These are phyloP conservation scores for Trametes coccinea DNA, from an alignment of 768 basidiomycete species.

Conservation along the genomic window DNA sequence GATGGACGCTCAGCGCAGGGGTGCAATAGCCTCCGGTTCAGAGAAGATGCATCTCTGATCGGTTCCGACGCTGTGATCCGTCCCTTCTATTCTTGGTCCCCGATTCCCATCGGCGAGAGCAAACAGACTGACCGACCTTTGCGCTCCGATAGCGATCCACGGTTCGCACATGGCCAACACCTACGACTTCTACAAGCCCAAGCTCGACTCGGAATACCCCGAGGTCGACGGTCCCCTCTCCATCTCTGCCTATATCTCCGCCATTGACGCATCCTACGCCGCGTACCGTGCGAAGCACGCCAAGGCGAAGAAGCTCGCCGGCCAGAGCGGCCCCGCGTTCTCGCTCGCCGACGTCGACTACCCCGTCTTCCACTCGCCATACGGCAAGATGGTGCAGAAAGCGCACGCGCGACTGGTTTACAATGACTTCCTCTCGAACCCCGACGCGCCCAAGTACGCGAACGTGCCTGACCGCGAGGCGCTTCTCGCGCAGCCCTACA, in stretches of 20 bases:
- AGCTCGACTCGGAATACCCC: slow-evolving; percentile 92
- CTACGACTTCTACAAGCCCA: slow-evolving; percentile 99
- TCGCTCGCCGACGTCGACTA: slow-evolving; percentile 88
- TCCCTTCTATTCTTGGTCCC: background rate
- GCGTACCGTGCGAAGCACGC: slow-evolving; percentile 82
- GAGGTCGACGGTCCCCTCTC: slow-evolving; percentile 97
- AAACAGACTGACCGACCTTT: background rate
- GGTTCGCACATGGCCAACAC: slow-evolving; percentile 97
- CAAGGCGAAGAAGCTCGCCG: slow-evolving; percentile 52
- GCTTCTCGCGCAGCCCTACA: slow-evolving; percentile 64
- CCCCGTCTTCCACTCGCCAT: slow-evolving; percentile 94
- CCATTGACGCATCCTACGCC: slow-evolving; percentile 87
- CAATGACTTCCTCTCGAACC: slow-evolving; percentile 88
- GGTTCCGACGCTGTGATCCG: background rate
- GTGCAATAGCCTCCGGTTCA: background rate
- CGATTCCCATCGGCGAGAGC: background rate
- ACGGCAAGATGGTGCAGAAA: slow-evolving; percentile 98
- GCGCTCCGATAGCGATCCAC: slow-evolving; percentile 69
- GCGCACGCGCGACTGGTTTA: slow-evolving; percentile 89
- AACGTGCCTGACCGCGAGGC: slow-evolving; percentile 70
- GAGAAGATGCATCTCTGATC: background rate
- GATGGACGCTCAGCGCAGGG: slow-evolving; percentile 5
- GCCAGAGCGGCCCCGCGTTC: slow-evolving; percentile 46
- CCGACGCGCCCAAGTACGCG: slow-evolving; percentile 67
- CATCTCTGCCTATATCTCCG: slow-evolving; percentile 91